A percentile compares a stretch with the other conserved stretches of the same genome.
Evolutionary conservation across 2,329 filamentous ascomycete species (phyloP).

Genomic region (Ophiocordyceps polyrhachis-furcata): DNA sequence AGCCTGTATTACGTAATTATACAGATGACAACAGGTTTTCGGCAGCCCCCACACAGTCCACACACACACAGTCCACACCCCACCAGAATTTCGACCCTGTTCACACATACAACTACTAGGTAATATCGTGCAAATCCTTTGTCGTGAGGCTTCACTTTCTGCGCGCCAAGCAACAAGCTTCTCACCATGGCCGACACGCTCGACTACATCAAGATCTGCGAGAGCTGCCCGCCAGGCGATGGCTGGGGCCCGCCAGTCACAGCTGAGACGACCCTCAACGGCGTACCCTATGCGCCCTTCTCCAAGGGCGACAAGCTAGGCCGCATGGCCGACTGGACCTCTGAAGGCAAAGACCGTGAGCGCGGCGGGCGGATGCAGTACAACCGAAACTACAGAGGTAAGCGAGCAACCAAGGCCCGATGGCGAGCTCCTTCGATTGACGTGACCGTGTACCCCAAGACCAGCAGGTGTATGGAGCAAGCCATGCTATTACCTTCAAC

Average conservation of each 20-base stretch:
- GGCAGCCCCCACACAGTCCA: slow-evolving; percentile 8
- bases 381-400: slow-evolving; percentile 85
- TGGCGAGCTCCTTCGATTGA: background rate
- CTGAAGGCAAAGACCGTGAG: slow-evolving; percentile 72
- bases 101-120: too few species aligned
- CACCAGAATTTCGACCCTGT: slow-evolving; percentile 22
- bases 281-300: slow-evolving; percentile 93
- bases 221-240: slow-evolving; percentile 54
- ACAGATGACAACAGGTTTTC: slow-evolving; percentile 5
- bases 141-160: background rate
- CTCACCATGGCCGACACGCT: slow-evolving; percentile 34
- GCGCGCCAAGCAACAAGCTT: background rate
- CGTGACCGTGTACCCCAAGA: slow-evolving; percentile 33
- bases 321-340: slow-evolving; percentile 97
- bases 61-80: slow-evolving; percentile 9
- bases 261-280: slow-evolving; percentile 74
- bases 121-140: background rate
- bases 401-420: background rate
- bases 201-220: slow-evolving; percentile 43
- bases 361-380: slow-evolving; percentile 72
- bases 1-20: background rate
- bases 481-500: slow-evolving; percentile 70
- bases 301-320: slow-evolving; percentile 98
- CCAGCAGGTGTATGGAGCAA: slow-evolving; percentile 91
- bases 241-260: slow-evolving; percentile 78